phyloP scores from a whole-genome alignment of 495 filamentous ascomycete species.

The Aspergillus incahuasiensis region DNA sequence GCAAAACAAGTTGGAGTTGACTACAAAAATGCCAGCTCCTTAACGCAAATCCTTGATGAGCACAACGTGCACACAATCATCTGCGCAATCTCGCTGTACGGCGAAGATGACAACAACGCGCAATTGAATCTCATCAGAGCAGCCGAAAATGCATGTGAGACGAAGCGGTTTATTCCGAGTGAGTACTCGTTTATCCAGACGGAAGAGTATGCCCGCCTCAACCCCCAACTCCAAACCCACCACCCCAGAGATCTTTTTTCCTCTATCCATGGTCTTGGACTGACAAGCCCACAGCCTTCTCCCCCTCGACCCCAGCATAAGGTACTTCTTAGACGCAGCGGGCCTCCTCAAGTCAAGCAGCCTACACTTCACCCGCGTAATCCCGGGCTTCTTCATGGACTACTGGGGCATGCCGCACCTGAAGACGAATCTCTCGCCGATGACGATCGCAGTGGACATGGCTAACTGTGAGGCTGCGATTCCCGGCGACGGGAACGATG shows the following conservation, averaged over 20 bases:
- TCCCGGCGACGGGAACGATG: constrained; percentile 46
- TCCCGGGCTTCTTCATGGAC: constrained; percentile 52
- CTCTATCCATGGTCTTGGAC: not conserved
- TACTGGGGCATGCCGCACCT: constrained; percentile 48
- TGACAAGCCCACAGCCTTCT: constrained; percentile 20
- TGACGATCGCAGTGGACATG: constrained; percentile 44
- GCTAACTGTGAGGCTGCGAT: constrained; percentile 43
- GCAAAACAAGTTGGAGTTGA: constrained; percentile 28
- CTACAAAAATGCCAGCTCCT: constrained; percentile 36
- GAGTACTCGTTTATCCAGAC: constrained; percentile 44
- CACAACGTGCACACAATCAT: constrained; percentile 50
- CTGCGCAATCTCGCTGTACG: constrained; percentile 40
- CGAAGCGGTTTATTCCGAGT: constrained; percentile 47
- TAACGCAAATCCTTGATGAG: constrained; percentile 39
- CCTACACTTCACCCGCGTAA: constrained; percentile 46
- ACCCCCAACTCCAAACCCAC: not conserved
- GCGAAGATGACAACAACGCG: constrained; percentile 28
- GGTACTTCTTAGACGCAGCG: constrained; percentile 32
- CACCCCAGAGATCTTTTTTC: no score
- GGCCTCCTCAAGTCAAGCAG: constrained; percentile 22
- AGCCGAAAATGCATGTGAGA: constrained; percentile 39
- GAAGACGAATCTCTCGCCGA: constrained; percentile 36
- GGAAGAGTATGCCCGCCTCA: constrained; percentile 20
- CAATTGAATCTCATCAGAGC: constrained; percentile 48
- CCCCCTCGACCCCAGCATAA: constrained; percentile 31